Conservation (phyloP, 306 rosid species). For the Vigna hirtella region DNA sequence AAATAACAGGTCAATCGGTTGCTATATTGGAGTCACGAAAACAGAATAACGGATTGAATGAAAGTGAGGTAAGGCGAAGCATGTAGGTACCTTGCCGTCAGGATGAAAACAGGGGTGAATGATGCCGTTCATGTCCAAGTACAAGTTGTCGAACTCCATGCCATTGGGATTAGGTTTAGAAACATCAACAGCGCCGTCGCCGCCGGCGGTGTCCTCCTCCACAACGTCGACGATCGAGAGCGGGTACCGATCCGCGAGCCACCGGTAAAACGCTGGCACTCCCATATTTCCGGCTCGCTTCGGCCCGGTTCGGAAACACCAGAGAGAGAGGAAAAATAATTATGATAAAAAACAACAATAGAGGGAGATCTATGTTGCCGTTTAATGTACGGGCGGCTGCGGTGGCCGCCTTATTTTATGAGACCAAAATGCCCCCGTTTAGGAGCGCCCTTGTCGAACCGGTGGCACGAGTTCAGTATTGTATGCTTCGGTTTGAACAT, state of each 20-base stretch:
- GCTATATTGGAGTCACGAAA: neutral
- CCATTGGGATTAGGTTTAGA: slow-evolving; percentile 93
- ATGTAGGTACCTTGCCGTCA: slow-evolving; percentile 75
- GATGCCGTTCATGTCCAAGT: slow-evolving; percentile 93
- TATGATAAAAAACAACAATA: neutral
- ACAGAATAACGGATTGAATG: neutral
- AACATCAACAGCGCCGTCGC: slow-evolving; percentile 59
- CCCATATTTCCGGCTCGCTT: slow-evolving; percentile 74
- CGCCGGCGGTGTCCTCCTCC: slow-evolving; percentile 64
- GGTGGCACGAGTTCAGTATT: neutral
- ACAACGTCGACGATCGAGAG: slow-evolving; percentile 79
- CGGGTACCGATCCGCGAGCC: slow-evolving; percentile 98
- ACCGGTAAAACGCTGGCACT: slow-evolving; percentile 96
- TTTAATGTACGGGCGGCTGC: slow-evolving; percentile 44
- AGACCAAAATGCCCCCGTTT: slow-evolving; percentile 58
- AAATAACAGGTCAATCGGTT: neutral
- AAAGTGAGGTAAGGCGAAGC: neutral
- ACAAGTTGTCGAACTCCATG: slow-evolving; percentile 88
- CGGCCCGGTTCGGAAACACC: slow-evolving; percentile 41
- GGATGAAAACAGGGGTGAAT: slow-evolving; percentile 99
- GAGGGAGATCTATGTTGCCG: slow-evolving; percentile 53
- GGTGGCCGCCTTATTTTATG: slow-evolving; percentile 34
- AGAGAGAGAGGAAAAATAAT: neutral
- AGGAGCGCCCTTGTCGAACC: neutral
- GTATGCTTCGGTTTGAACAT: neutral